A percentile compares a stretch with the other conserved stretches of the same genome.
These are phyloP conservation scores for Canavalia ensiformis DNA, from an alignment of 306 rosid species.

Conservation along the genomic window DNA sequence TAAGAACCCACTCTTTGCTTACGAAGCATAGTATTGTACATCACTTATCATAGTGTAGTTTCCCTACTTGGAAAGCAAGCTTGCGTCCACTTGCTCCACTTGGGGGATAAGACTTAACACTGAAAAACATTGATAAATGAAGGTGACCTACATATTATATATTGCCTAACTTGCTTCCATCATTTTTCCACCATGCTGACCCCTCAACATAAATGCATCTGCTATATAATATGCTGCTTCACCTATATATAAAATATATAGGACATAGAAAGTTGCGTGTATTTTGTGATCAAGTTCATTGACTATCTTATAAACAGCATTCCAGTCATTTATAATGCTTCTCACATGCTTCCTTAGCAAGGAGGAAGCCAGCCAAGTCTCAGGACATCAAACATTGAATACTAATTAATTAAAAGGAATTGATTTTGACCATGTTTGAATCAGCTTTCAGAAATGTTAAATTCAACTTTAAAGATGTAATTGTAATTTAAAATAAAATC, in stretches of 20 bases:
- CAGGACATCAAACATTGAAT: neutral
- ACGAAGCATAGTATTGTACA: neutral
- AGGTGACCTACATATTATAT: neutral
- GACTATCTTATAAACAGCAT: too few relatives aligned
- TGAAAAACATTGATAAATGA: neutral
- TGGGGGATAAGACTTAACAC: constrained; percentile 15
- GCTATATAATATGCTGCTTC: too few relatives aligned
- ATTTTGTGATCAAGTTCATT: too few relatives aligned
- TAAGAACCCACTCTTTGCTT: constrained; percentile 21
- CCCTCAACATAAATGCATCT: neutral
- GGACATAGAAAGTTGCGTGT: too few relatives aligned
- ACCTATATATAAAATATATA: too few relatives aligned
- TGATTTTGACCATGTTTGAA: neutral
- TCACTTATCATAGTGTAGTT: neutral
- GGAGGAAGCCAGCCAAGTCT: too few relatives aligned
- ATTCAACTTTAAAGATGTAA: too few relatives aligned
- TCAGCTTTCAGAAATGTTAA: too few relatives aligned
- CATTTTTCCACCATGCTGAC: neutral
- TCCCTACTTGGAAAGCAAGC: constrained; percentile 20
- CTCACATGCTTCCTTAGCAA: too few relatives aligned
- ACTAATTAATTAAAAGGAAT: neutral
- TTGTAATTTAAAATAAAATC: too few relatives aligned
- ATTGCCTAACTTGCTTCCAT: neutral
- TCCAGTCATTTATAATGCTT: too few relatives aligned
- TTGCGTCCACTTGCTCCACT: constrained; percentile 32